Base-by-base conservation (phyloP, 768 basidiomycete genomes). In the Leccinum obscurum region DNA sequence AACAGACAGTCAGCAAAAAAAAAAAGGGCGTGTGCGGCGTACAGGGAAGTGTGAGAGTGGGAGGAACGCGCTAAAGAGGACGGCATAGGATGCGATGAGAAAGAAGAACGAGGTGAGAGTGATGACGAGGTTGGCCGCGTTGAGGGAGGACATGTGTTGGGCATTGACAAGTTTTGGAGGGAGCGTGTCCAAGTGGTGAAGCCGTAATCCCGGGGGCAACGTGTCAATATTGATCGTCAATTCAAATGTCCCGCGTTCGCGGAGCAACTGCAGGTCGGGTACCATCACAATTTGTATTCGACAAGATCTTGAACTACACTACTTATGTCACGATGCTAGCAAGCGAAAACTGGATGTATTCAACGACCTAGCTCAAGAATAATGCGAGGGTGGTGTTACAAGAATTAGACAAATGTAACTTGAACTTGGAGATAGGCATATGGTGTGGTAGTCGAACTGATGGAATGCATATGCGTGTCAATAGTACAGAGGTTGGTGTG, bases 51-150 rank as follows among this genome's bases (percentile, higher is more conserved):
- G 79, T 4, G 83, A 80, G 10, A 70, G 62, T 49, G 88, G 86
- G 50, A 86, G 64, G 69, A 90, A 85, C 48, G 86, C 80, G 67
- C 86, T 85, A 68, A 90, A 78, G 39, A 92, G 76, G 49, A 87
- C 74, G 26, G 86, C 85, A 74, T 90, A 87, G 62, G 78, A 80
- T 46, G 83, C 84, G 51, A 86, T 20, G 17, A 78, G 59, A 67
- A 90, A 83, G 72, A 90, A 87, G 13, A 80, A 51, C 32, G 75
- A 59, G 44, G 87, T 80, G 30, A 77, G 64, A 35, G 68, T 64
- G 57, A 89, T 66, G 64, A 85, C 72, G 61, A 79, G 62, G 68
- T 83, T 79, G 15, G 86, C 87, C 28, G 66, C 64, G 60, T 77
- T 70, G 52, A 71, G 65, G 59, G 63, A 58, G 55, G 60, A 39